Conservation (phyloP, 257 asterid species). For the Scutellaria barbata region DNA sequence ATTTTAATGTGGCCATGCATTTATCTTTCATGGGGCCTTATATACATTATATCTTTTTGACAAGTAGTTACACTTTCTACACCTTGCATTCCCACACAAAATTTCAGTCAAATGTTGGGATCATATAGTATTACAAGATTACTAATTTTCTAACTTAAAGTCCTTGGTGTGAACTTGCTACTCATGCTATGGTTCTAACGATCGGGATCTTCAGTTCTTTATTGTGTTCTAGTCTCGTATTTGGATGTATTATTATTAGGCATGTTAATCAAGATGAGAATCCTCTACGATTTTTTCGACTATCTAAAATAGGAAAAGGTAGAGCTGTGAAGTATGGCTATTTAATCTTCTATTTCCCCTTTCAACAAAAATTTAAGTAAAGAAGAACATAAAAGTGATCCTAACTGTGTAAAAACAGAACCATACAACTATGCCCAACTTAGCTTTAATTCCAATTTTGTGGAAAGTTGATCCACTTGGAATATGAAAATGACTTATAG, state of each 20-base stretch:
- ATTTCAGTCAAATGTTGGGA: neutral
- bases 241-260: neutral
- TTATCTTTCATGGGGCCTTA: slow-evolving; percentile 37
- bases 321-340: slow-evolving; percentile 18
- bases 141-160: too few relatives aligned
- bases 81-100: slow-evolving; percentile 36
- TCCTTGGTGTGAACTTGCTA: too few relatives aligned
- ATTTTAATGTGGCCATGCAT: slow-evolving; percentile 44
- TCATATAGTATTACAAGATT: neutral
- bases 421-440: slow-evolving; percentile 23
- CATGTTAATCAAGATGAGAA: neutral
- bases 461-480: slow-evolving; percentile 36
- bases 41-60: slow-evolving; percentile 35
- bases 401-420: slow-evolving; percentile 30
- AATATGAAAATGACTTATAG: slow-evolving; percentile 27
- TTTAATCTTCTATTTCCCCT: neutral
- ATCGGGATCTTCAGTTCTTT: too few relatives aligned
- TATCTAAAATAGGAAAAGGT: slow-evolving; percentile 5
- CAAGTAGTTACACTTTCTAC: slow-evolving; percentile 39
- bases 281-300: neutral
- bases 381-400: slow-evolving; percentile 17
- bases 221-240: neutral
- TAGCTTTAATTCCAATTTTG: slow-evolving; percentile 35
- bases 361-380: neutral
- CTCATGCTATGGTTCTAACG: too few relatives aligned